Conservation (phyloP, 164 flowering plant genomes). For the Magnolia changhungtana region DNA sequence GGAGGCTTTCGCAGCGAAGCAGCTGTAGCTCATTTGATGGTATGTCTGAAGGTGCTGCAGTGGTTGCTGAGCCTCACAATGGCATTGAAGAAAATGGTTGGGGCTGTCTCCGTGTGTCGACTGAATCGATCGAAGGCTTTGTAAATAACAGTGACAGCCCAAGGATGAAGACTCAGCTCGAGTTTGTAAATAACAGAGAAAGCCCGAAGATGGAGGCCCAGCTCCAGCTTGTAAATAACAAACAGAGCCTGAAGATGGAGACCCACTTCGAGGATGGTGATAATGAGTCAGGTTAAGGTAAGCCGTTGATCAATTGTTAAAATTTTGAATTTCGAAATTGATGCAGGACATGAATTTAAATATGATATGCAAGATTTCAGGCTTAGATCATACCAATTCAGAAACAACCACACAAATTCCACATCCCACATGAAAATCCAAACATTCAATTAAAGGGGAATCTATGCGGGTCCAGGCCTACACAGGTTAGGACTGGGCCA, state of each 20-base stretch:
- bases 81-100: conserved; percentile 31
- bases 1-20: conserved; percentile 27
- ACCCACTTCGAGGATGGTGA: conserved; percentile 36
- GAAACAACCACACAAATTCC: no score
- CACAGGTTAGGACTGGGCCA: no score
- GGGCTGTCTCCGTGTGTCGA: conserved; percentile 25
- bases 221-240: conserved; percentile 51
- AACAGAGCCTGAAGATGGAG: conserved; percentile 38
- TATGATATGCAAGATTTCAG: no score
- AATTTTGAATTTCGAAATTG: no score
- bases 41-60: conserved; percentile 24
- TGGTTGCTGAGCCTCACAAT: conserved; percentile 22
- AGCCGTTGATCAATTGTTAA: neutral
- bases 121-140: conserved; percentile 34
- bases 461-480: no score
- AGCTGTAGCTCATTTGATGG: conserved; percentile 36
- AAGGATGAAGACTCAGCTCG: conserved; percentile 27
- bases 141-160: conserved; percentile 43
- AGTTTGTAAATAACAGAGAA: conserved; percentile 53
- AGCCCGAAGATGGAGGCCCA: conserved; percentile 34
- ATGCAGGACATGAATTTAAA: no score
- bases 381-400: no score
- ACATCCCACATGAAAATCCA: no score
- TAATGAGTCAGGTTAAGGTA: conserved; percentile 47
- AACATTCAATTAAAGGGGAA: no score